Base-by-base conservation (phyloP, 208 protist genomes). In the Crithidia brevicula region DNA sequence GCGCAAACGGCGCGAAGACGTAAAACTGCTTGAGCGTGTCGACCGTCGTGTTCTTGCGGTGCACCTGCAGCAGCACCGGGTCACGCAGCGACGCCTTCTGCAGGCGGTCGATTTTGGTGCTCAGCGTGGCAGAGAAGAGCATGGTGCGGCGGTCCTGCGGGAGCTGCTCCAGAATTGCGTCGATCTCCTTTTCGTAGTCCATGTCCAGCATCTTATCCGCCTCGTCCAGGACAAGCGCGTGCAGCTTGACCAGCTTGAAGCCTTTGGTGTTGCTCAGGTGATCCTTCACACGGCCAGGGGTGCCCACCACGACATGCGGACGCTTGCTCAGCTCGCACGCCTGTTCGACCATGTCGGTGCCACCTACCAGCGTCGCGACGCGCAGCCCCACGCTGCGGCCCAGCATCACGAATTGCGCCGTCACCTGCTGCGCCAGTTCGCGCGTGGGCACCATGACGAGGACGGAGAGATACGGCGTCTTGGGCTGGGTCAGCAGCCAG, bases 71-170 rank as follows among this genome's bases (percentile, higher is more conserved):
- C 75, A 98, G 90, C 43, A 99, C 97, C 8, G 98, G 98, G 65
- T 99, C 89, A 11, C 72, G 82, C 25, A 99, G 85, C 7, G 97
- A 99, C 16, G 98, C 98, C 67, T 98, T 98, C 73, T 99, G 95
- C 40, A 99, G 88, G 52, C 99, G 99, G 65, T 97, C 93, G 45
- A 98, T 98, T 75, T 99, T 99, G 15, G 86, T 97, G 66, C 98
- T 99, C 70, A 99, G 98, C 7, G 98, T 99, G 0, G 99, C 98
- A 28, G 97, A 99, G 75, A 99, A 99, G 6, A 99, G 91, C 66
- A 96, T 92, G 0, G 98, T 99, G 36, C 89, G 88, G 27, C 97
- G 89, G 27, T 98, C 80, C 38, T 86, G 77, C 45, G 88, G 91
- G 34, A 97, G 66, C 52, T 91, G 75, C 81, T 98, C 91, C 31